phyloP scores from a whole-genome alignment of 495 filamentous ascomycete genomes.

The Hypoxylon subgilvum region DNA sequence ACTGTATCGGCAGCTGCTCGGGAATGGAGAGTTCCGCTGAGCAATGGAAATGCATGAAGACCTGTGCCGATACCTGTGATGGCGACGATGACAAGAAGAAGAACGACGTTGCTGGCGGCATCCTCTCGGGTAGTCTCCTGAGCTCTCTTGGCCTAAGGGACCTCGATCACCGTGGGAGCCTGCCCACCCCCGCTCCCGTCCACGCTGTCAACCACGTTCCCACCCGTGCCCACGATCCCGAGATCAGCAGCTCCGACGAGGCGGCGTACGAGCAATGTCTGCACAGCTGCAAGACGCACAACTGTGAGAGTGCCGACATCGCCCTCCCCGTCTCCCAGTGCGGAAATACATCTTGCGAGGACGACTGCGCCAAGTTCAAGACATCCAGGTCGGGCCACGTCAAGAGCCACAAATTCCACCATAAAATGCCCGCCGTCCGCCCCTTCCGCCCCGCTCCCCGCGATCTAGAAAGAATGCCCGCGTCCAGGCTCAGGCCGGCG shows the following conservation, averaged over 20 bases:
- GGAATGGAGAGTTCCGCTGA: not conserved
- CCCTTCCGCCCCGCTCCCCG: too few relatives aligned
- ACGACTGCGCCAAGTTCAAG: not conserved
- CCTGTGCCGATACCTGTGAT: slow-evolving; percentile 11
- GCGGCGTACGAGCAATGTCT: slow-evolving; percentile 10
- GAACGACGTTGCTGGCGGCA: not conserved
- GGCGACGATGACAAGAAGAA: slow-evolving; percentile 17
- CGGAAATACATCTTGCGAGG: not conserved
- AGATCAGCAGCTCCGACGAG: too few relatives aligned
- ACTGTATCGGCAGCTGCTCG: slow-evolving; percentile 15
- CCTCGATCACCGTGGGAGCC: not conserved
- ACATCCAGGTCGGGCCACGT: too few relatives aligned
- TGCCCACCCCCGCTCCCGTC: too few relatives aligned
- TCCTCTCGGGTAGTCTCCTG: not conserved
- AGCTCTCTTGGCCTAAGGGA: slow-evolving; percentile 1
- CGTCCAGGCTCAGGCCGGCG: too few relatives aligned
- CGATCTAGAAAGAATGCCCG: too few relatives aligned
- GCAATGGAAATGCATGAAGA: slow-evolving; percentile 15
- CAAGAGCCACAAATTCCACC: too few relatives aligned
- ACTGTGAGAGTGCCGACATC: slow-evolving; percentile 15
- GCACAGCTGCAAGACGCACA: slow-evolving; percentile 15
- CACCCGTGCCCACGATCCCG: too few relatives aligned
- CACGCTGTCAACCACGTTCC: too few relatives aligned
- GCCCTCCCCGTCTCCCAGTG: not conserved
- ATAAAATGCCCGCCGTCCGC: too few relatives aligned